phyloP scores from a whole-genome alignment of 176 grass and related monocot genomes.

The Zizania latifolia region DNA sequence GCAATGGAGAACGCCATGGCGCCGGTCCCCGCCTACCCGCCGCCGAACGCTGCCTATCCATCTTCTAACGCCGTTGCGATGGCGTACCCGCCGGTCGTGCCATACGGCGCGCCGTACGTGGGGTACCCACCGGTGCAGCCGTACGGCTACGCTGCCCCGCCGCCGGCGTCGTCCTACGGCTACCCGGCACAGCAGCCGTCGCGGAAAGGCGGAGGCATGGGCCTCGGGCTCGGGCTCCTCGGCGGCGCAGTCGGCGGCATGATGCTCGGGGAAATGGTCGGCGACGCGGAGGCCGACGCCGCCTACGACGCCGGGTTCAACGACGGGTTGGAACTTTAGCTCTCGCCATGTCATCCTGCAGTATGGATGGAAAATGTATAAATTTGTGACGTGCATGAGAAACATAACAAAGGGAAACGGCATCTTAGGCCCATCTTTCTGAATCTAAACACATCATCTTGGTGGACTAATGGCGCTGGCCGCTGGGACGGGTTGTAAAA shows the following conservation, averaged over 20 bases:
- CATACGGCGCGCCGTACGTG: constrained; percentile 24
- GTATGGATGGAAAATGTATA: constrained; percentile 3
- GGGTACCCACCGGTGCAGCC: constrained; percentile 25
- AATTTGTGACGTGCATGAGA: not conserved
- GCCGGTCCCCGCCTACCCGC: constrained; percentile 25
- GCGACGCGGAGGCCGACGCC: constrained; percentile 2
- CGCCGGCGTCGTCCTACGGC: constrained; percentile 15
- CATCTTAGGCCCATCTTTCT: too few relatives aligned
- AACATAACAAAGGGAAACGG: too few relatives aligned
- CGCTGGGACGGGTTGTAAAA: too few relatives aligned
- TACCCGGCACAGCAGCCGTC: constrained; percentile 15
- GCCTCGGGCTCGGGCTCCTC: constrained; percentile 32
- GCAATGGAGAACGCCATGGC: not conserved
- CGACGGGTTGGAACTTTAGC: constrained; percentile 22
- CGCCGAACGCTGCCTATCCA: not conserved
- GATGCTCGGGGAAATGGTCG: constrained; percentile 28
- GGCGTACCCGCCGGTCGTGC: not conserved
- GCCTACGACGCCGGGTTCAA: constrained; percentile 29
- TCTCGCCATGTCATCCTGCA: not conserved
- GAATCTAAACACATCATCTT: too few relatives aligned
- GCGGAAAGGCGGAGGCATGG: constrained; percentile 14
- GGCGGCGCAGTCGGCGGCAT: constrained; percentile 34
- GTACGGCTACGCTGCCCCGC: constrained; percentile 26
- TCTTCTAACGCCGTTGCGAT: too few relatives aligned
- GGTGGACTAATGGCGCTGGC: too few relatives aligned